Evolutionary conservation across 1,284 basidiomycete species (phyloP).

Genomic region (Singerocomus rubriflavus): DNA sequence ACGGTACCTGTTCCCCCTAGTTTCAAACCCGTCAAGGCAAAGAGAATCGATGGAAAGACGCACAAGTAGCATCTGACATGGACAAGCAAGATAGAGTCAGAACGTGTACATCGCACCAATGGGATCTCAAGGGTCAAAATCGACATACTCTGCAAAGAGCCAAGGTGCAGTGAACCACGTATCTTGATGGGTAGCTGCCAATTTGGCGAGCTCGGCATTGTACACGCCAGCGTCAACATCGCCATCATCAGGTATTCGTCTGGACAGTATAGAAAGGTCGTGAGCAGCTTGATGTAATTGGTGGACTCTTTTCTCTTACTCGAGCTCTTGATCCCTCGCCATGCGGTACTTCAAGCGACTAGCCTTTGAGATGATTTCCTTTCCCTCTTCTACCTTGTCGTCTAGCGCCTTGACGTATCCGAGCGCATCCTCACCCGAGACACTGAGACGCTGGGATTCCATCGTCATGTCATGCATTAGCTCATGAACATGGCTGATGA

Average conservation of each 20-base stretch:
- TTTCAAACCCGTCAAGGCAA: background rate
- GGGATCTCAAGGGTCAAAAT: background rate
- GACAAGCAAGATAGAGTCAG: background rate
- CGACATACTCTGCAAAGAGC: slow-evolving; percentile 86
- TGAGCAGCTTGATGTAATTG: background rate
- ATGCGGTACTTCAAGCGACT: slow-evolving; percentile 89
- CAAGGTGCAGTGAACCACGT: slow-evolving; percentile 93
- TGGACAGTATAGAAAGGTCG: slow-evolving; percentile 30
- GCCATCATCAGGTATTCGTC: slow-evolving; percentile 70
- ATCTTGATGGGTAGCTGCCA: slow-evolving; percentile 50
- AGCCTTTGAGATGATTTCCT: slow-evolving; percentile 74
- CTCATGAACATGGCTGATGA: slow-evolving; percentile 71
- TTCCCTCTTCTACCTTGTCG: slow-evolving; percentile 67
- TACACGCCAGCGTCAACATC: slow-evolving; percentile 67
- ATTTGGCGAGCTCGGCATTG: slow-evolving; percentile 64
- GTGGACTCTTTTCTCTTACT: slow-evolving; percentile 43
- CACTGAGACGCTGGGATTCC: slow-evolving; percentile 12
- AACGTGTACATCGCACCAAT: background rate
- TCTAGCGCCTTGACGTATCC: slow-evolving; percentile 21
- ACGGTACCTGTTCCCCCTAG: slow-evolving; percentile 63
- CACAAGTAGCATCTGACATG: slow-evolving; percentile 60
- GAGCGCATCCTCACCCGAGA: slow-evolving; percentile 13
- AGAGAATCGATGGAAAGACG: slow-evolving; percentile 18
- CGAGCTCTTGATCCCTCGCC: slow-evolving; percentile 73
- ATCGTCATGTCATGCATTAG: slow-evolving; percentile 51